These are phyloP conservation scores for Didymella arachidicola DNA, from an alignment of 2,329 filamentous ascomycete species.

Conservation along the genomic window DNA sequence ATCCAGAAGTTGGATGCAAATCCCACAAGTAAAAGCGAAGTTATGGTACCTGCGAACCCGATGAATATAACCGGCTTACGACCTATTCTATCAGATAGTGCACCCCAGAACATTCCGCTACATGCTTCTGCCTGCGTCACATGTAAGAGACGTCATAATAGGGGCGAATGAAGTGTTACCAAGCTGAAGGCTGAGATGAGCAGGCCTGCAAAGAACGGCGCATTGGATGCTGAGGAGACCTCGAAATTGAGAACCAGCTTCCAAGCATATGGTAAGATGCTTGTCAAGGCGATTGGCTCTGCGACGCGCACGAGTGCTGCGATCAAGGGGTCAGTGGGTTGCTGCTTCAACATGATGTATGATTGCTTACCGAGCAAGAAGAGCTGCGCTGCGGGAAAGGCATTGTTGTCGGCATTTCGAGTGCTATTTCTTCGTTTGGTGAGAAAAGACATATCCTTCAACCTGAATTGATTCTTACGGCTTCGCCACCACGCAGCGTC, in stretches of 20 bases:
- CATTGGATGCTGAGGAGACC: constrained; percentile 47
- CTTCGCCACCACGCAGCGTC: constrained; percentile 37
- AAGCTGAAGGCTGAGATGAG: constrained; percentile 93
- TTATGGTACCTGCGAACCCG: constrained; percentile 76
- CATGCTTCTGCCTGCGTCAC: constrained; percentile 70
- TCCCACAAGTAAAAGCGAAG: constrained; percentile 83
- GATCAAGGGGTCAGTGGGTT: constrained; percentile 13
- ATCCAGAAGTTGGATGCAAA: constrained; percentile 85
- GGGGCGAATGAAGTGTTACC: neutral
- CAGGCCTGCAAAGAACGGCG: constrained; percentile 85
- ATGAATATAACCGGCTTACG: constrained; percentile 52
- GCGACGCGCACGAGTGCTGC: constrained; percentile 89
- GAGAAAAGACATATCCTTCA: constrained; percentile 64
- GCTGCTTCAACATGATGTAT: neutral
- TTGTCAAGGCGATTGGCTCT: constrained; percentile 91
- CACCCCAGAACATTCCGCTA: constrained; percentile 73
- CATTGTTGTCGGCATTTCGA: constrained; percentile 70
- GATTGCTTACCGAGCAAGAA: constrained; percentile 76
- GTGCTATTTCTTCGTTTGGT: constrained; percentile 63
- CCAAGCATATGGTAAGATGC: constrained; percentile 82
- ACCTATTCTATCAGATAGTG: constrained; percentile 51
- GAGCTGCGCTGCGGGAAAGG: constrained; percentile 82
- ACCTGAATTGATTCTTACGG: constrained; percentile 62
- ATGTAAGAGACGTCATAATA: neutral
- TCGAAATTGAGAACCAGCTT: constrained; percentile 50